Conservation (phyloP, 139 green algal genomes). For the Chlamydomonas sphaeroides region DNA sequence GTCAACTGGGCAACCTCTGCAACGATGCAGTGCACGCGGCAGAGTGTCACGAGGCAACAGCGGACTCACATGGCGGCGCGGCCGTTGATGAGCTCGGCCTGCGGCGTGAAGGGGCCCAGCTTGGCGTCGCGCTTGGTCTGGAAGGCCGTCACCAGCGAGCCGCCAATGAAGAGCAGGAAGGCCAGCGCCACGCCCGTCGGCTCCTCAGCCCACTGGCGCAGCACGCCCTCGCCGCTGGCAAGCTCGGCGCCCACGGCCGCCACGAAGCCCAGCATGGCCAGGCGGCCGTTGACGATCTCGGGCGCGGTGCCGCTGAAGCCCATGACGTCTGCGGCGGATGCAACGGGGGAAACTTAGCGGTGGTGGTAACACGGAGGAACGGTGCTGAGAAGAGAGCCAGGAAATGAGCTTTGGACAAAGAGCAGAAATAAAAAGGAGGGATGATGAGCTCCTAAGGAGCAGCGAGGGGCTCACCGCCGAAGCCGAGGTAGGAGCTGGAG, state of each 20-base stretch:
- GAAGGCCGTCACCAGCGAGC: conserved; percentile 63
- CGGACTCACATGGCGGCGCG: conserved; percentile 73
- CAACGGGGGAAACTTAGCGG: no score
- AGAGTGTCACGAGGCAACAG: no score
- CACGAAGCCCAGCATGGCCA: conserved; percentile 78
- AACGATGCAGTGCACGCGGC: no score
- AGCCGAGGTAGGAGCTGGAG: no score
- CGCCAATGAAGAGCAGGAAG: conserved; percentile 53
- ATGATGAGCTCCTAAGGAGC: no score
- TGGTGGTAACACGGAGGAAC: no score
- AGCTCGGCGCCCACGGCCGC: conserved; percentile 70
- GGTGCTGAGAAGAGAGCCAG: no score
- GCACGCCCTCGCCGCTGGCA: conserved; percentile 51
- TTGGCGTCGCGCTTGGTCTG: conserved; percentile 13
- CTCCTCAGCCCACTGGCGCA: conserved; percentile 55
- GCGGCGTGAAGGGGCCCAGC: conserved; percentile 64
- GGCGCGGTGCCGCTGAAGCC: conserved; percentile 42
- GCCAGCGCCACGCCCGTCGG: conserved; percentile 41
- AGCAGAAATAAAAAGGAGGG: no score
- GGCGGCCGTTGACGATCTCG: conserved; percentile 71
- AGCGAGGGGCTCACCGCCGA: no score
- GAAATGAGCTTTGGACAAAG: no score
- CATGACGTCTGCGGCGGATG: conserved; percentile 57
- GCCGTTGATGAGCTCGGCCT: conserved; percentile 80
- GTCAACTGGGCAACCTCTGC: no score